Evolutionary conservation across 2,329 filamentous ascomycete genomes (phyloP).

Genomic region (Fusarium cicatricum): DNA sequence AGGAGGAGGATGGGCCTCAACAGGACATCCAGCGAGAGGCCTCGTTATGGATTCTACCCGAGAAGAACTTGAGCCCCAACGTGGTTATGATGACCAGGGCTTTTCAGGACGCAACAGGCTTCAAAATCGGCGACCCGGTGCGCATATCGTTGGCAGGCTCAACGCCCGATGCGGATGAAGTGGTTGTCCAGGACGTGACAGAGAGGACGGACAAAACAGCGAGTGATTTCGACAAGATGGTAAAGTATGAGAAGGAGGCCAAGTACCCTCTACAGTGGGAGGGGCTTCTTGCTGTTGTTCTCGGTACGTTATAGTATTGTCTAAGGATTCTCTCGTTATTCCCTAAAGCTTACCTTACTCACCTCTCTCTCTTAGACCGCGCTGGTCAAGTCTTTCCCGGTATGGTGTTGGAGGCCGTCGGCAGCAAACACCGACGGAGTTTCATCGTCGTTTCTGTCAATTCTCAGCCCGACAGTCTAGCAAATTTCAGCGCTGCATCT

Average conservation of each 20-base stretch:
- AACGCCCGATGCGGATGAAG: constrained; percentile 62
- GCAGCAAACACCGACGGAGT: constrained; percentile 42
- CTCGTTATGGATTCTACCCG: constrained; percentile 59
- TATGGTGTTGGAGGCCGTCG: constrained; percentile 72
- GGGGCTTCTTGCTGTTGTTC: constrained; percentile 43
- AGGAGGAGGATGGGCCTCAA: constrained; percentile 13
- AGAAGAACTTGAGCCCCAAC: constrained; percentile 71
- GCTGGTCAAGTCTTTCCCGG: constrained; percentile 76
- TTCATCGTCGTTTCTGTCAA: constrained; percentile 69
- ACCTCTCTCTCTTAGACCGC: constrained; percentile 52
- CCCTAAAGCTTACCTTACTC: background rate
- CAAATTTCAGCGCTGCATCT: constrained; percentile 52
- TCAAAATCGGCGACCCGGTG: constrained; percentile 74
- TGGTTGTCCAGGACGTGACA: constrained; percentile 69
- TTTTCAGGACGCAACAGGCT: constrained; percentile 75
- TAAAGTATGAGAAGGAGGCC: constrained; percentile 37
- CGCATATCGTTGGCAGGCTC: constrained; percentile 65
- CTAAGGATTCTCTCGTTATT: background rate
- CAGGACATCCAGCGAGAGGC: constrained; percentile 51
- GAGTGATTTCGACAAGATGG: constrained; percentile 10
- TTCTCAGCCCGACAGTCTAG: constrained; percentile 53
- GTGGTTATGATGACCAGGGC: constrained; percentile 77
- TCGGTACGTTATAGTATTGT: constrained; percentile 40
- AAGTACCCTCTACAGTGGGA: constrained; percentile 50
- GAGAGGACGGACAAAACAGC: constrained; percentile 19